Conservation (phyloP, 495 filamentous ascomycete species). For the Hypoxylon rickii region DNA sequence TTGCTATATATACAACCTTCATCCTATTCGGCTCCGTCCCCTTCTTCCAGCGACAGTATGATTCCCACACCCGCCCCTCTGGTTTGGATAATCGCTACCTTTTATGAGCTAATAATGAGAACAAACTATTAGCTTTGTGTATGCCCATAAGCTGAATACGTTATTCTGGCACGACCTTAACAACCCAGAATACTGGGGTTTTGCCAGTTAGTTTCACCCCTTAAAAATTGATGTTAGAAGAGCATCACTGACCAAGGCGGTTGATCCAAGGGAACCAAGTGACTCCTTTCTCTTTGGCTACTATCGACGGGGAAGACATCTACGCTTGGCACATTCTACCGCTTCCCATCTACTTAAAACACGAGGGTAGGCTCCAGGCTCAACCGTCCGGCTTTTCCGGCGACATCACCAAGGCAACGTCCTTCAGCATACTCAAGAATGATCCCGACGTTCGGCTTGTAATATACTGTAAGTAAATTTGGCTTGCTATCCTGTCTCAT, state of each 20-base stretch:
- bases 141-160: constrained; percentile 74
- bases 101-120: constrained; percentile 12
- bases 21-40: constrained; percentile 52
- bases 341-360: constrained; percentile 62
- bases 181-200: constrained; percentile 77
- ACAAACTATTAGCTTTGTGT: constrained; percentile 63
- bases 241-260: not conserved
- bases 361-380: constrained; percentile 56
- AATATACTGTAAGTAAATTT: constrained; percentile 53
- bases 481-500: not conserved
- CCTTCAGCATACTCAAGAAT: constrained; percentile 64
- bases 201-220: constrained; percentile 64
- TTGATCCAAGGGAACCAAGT: constrained; percentile 62
- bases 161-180: constrained; percentile 71
- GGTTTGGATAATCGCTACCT: no score
- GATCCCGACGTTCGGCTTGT: constrained; percentile 65
- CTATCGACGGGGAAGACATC: constrained; percentile 59
- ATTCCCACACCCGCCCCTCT: no score
- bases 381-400: constrained; percentile 55
- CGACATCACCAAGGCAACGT: constrained; percentile 58
- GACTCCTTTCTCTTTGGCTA: constrained; percentile 65
- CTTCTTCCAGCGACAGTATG: constrained; percentile 65
- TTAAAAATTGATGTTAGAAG: no score
- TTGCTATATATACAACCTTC: constrained; percentile 50
- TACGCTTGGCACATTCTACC: constrained; percentile 78